Conservation (phyloP, 2,329 filamentous ascomycete species). For the Hypocrella siamensis region DNA sequence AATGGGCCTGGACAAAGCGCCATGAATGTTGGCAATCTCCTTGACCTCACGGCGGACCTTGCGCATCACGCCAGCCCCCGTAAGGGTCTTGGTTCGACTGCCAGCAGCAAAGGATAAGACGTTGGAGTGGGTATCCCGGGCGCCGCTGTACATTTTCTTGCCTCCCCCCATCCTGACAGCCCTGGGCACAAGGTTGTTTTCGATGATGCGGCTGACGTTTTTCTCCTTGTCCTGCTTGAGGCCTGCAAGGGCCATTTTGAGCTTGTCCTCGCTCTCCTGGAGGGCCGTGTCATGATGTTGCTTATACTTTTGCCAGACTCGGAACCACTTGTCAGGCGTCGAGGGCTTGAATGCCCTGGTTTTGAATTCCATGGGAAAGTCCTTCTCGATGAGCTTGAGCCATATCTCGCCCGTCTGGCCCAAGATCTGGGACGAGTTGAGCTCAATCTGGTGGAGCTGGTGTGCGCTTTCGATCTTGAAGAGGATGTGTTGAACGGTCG, state of each 20-base stretch:
- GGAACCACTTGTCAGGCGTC: conserved; percentile 58
- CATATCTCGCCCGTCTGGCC: conserved; percentile 59
- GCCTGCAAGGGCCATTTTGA: conserved; percentile 40
- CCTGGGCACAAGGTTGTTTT: conserved; percentile 29
- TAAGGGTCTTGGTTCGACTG: conserved; percentile 34
- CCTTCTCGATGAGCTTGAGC: conserved; percentile 60
- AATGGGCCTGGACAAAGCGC: conserved; percentile 23
- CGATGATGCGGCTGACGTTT: conserved; percentile 41
- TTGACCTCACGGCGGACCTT: conserved; percentile 40
- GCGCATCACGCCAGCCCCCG: conserved; percentile 36
- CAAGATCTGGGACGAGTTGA: conserved; percentile 60
- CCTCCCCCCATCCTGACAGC: conserved; percentile 16
- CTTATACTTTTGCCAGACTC: conserved; percentile 58
- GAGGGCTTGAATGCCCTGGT: conserved; percentile 48
- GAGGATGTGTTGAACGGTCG: conserved; percentile 48
- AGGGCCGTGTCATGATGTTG: conserved; percentile 41
- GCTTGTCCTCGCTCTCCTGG: conserved; percentile 40
- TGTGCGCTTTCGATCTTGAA: conserved; percentile 53
- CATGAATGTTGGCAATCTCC: conserved; percentile 33
- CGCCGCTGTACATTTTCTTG: conserved; percentile 11
- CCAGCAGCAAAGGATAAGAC: conserved; percentile 28
- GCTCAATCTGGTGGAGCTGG: conserved; percentile 62
- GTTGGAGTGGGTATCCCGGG: conserved; percentile 14
- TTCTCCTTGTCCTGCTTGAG: conserved; percentile 41
- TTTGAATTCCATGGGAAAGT: conserved; percentile 52